Conservation (phyloP, 2,329 filamentous ascomycete genomes). For the Penicillium rolfsii region DNA sequence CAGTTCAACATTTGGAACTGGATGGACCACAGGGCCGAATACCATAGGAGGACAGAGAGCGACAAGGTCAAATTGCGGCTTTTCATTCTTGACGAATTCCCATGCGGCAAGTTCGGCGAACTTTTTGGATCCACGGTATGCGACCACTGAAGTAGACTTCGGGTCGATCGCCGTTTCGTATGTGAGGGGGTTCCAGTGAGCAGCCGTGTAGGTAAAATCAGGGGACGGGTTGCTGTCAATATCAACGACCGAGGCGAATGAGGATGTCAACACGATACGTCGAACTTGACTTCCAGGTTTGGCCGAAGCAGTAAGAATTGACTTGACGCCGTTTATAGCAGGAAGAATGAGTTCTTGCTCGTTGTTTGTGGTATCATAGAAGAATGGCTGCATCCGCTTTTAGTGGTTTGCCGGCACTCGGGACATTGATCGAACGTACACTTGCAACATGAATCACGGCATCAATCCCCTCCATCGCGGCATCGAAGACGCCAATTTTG, state of each 20-base stretch:
- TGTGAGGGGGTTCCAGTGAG: conserved; percentile 39
- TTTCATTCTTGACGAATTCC: conserved; percentile 41
- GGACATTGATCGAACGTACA: conserved; percentile 31
- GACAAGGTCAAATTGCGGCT: conserved; percentile 42
- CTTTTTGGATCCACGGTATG: conserved; percentile 40
- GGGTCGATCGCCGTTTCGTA: conserved; percentile 32
- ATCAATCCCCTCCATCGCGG: conserved; percentile 48
- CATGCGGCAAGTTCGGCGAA: conserved; percentile 38
- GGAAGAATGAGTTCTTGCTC: conserved; percentile 51
- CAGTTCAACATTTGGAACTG: conserved; percentile 37
- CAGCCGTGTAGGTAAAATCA: conserved; percentile 33
- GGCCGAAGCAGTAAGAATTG: conserved; percentile 43
- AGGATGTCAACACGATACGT: conserved; percentile 37
- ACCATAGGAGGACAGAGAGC: conserved; percentile 53
- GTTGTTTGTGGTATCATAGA: conserved; percentile 49
- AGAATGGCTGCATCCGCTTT: conserved; percentile 45
- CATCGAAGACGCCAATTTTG: conserved; percentile 40
- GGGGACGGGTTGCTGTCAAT: conserved; percentile 15
- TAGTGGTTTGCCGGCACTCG: neutral
- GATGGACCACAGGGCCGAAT: conserved; percentile 51
- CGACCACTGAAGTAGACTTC: conserved; percentile 27
- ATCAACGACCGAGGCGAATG: conserved; percentile 36
- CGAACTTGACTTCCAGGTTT: conserved; percentile 24
- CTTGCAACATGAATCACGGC: conserved; percentile 53
- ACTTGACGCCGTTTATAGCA: conserved; percentile 52